Conservation (phyloP, 768 basidiomycete genomes). For the Cystofilobasidium bisporidii region DNA sequence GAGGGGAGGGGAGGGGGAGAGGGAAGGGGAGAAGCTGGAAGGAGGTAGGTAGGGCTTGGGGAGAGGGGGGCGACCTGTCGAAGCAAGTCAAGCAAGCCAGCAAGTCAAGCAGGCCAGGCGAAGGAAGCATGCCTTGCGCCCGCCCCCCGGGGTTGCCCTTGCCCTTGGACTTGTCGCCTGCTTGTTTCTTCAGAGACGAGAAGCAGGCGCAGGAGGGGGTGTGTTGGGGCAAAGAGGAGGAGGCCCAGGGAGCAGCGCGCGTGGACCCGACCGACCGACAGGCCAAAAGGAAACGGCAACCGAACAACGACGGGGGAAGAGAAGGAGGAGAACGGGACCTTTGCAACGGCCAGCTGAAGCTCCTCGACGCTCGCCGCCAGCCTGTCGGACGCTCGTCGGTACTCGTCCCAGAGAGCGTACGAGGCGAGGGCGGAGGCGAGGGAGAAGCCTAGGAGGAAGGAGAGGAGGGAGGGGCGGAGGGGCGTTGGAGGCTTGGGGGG, state of each 20-base stretch:
- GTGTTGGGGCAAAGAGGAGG: too few relatives aligned
- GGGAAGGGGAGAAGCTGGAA: neutral
- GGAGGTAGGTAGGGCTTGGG: neutral
- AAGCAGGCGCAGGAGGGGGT: too few relatives aligned
- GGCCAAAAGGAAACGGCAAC: too few relatives aligned
- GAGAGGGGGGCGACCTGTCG: too few relatives aligned
- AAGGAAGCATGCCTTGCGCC: too few relatives aligned
- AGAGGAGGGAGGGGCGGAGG: slow-evolving; percentile 45
- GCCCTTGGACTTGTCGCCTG: too few relatives aligned
- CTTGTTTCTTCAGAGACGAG: too few relatives aligned
- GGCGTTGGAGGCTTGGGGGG: slow-evolving; percentile 8
- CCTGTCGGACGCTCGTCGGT: slow-evolving; percentile 75
- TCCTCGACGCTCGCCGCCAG: slow-evolving; percentile 81
- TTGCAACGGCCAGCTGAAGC: slow-evolving; percentile 68
- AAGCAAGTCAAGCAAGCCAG: too few relatives aligned
- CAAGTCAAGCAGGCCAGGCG: too few relatives aligned
- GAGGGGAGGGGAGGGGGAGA: neutral
- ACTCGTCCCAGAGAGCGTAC: slow-evolving; percentile 81
- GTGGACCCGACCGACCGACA: neutral
- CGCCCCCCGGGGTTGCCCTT: too few relatives aligned
- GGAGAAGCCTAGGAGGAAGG: slow-evolving; percentile 82
- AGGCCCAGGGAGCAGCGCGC: too few relatives aligned
- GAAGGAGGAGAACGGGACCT: slow-evolving; percentile 45
- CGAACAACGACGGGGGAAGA: too few relatives aligned
- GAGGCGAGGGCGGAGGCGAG: slow-evolving; percentile 75